A percentile compares a stretch with the other conserved stretches of the same genome.
Conservation (phyloP, 345 rosid species). For the Eucalyptus pauciflora region DNA sequence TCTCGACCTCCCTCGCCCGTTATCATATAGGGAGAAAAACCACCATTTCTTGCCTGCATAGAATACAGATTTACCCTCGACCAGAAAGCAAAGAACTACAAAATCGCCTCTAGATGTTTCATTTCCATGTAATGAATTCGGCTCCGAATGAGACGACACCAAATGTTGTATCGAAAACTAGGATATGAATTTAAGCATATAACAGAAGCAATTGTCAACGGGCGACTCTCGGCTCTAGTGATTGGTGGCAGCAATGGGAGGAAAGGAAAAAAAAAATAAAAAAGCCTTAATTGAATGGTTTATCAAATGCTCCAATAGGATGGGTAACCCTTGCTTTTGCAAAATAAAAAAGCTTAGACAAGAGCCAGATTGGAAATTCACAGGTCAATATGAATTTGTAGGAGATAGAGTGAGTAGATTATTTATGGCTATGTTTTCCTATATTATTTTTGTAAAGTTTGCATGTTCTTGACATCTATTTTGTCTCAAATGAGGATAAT, state of each 20-base stretch:
- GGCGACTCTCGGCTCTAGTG: background rate
- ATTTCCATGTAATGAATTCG: background rate
- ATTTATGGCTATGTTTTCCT: background rate
- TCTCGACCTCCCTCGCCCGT: background rate
- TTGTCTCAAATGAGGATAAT: background rate
- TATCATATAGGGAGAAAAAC: background rate
- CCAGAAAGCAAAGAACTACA: background rate
- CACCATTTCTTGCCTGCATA: background rate
- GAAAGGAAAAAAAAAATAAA: background rate
- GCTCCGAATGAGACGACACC: background rate
- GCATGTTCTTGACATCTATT: background rate
- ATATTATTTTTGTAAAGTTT: background rate
- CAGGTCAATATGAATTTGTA: background rate
- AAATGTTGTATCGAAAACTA: background rate
- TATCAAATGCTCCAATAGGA: background rate
- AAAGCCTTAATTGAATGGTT: background rate
- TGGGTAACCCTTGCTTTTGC: background rate
- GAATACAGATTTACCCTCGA: background rate
- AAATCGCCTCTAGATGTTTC: background rate
- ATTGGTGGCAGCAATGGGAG: background rate
- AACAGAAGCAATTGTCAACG: background rate
- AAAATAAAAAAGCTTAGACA: background rate
- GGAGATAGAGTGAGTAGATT: background rate
- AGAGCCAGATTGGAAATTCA: background rate
- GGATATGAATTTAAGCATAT: background rate